Evolutionary conservation across 495 filamentous ascomycete species (phyloP), one percentile per base, ranked within the genome.

Genomic region (Bryoglossum gracile): DNA sequence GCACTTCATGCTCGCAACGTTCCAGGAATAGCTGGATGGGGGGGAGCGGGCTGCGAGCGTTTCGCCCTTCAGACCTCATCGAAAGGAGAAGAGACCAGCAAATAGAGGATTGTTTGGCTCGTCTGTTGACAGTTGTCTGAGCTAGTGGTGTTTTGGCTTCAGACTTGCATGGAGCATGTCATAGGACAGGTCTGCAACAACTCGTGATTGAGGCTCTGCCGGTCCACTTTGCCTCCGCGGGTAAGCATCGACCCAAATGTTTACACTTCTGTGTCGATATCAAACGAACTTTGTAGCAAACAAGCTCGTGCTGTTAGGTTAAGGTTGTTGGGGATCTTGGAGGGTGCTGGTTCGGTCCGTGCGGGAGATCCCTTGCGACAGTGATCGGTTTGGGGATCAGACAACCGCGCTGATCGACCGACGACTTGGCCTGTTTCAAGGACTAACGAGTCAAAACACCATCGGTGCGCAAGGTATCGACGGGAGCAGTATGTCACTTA

Each of bases 351-450:
- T 10, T 1, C 11, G 11, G 38, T 43, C 48, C 38, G 46, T 49
- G 46, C 45, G 45, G 26, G n/a, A 9, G 47, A 50, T 49, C 24
- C 24, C 14, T 40, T 51, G 48, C 24, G 30, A 43, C 40, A 16
- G 17, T 17, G 18, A 51, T 51, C 28, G 23, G 48, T 43, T 51
- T 51, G 21, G 39, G 4, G 19, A 42, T 6, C 17, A 30, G 26
- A 42, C 30, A 46, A 14, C 30, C 25, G 24, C 28, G 30, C 11
- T 11, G 30, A 41, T 16, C 26, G 25, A 16, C 11, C 11, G 13
- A 24, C n/a, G n/a, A n/a, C n/a, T n/a, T n/a, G n/a, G n/a, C n/a
- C 26, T 24, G 21, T 43, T 35, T 51, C 19, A 23, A 46, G 14
- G 36, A 22, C 19, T 3, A 24, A 17, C 30, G 26, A 14, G 18